phyloP scores from a whole-genome alignment of 805 yeast genomes.

The Candida yuanshanica region DNA sequence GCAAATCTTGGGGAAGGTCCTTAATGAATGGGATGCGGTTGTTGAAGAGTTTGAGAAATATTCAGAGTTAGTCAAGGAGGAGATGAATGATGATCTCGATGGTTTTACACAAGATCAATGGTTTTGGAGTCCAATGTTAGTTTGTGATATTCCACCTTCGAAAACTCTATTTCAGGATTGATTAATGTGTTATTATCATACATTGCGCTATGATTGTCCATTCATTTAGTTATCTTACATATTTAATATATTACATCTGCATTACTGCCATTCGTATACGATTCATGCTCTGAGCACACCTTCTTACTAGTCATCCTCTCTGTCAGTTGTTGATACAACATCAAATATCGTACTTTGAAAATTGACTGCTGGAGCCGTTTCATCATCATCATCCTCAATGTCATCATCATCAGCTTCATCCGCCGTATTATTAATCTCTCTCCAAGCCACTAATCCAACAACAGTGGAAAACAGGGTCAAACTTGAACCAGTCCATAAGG shows the following conservation, averaged over 20 bases:
- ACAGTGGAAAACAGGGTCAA: conserved; percentile 12
- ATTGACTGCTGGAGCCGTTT: neutral
- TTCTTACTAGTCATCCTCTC: neutral
- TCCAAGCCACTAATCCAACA: conserved; percentile 11
- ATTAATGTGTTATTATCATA: neutral
- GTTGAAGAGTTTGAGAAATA: conserved; percentile 44
- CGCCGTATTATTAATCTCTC: conserved; percentile 5
- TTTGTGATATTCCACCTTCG: conserved; percentile 12
- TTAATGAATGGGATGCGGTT: conserved; percentile 45
- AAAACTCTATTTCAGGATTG: conserved; percentile 3
- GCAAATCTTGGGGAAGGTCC: conserved; percentile 37
- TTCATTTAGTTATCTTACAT: neutral
- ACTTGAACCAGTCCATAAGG: conserved; percentile 18
- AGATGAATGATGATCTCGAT: conserved; percentile 3
- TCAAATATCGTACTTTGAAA: too few relatives aligned
- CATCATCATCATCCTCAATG: conserved; percentile 2
- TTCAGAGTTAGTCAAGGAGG: neutral
- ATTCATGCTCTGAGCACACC: neutral
- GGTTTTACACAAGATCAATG: conserved; percentile 5
- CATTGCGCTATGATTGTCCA: too few relatives aligned
- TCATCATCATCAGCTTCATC: conserved; percentile 1
- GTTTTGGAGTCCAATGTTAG: conserved; percentile 12
- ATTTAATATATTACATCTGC: neutral
- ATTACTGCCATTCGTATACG: neutral
- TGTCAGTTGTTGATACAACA: neutral